A percentile compares a stretch with the other conserved stretches of the same genome.
Conservation (phyloP, 495 filamentous ascomycete genomes). For the Jackrogersella multiformis region DNA sequence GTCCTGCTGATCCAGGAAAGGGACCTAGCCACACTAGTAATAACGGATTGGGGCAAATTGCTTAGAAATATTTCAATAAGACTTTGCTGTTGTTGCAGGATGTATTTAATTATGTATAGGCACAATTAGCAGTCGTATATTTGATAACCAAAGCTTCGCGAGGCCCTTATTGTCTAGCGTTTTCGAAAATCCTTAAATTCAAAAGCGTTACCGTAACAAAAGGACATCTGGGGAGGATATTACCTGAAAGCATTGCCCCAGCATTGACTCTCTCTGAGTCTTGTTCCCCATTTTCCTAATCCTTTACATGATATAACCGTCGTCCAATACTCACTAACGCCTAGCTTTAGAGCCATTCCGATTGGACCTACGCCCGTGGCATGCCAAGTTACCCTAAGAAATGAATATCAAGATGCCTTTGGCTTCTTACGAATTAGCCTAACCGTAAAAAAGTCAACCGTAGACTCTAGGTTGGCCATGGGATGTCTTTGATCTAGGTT, state of each 20-base stretch:
- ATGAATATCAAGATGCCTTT: slow-evolving; percentile 49
- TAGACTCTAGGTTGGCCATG: slow-evolving; percentile 26
- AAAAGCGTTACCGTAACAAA: neutral
- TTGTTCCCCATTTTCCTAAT: neutral
- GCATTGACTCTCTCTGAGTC: too few relatives aligned
- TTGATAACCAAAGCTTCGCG: neutral
- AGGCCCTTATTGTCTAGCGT: neutral
- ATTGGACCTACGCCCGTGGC: neutral
- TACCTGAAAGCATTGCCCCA: neutral
- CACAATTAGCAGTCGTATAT: neutral
- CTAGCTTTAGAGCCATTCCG: neutral
- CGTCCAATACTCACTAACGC: slow-evolving; percentile 26
- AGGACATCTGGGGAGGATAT: neutral
- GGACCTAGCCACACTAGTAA: slow-evolving; percentile 28
- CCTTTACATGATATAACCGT: neutral
- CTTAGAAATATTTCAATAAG: too few relatives aligned
- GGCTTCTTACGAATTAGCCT: slow-evolving; percentile 73
- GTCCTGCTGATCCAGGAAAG: slow-evolving; percentile 12
- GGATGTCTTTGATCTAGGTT: neutral
- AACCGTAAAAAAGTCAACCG: slow-evolving; percentile 66
- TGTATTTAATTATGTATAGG: neutral
- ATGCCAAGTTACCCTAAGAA: neutral
- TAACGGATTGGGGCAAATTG: neutral
- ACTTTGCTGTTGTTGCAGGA: neutral
- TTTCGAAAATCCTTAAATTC: neutral